These are phyloP conservation scores for Saitoella complicata DNA, from an alignment of 805 yeast species.

Conservation along the genomic window DNA sequence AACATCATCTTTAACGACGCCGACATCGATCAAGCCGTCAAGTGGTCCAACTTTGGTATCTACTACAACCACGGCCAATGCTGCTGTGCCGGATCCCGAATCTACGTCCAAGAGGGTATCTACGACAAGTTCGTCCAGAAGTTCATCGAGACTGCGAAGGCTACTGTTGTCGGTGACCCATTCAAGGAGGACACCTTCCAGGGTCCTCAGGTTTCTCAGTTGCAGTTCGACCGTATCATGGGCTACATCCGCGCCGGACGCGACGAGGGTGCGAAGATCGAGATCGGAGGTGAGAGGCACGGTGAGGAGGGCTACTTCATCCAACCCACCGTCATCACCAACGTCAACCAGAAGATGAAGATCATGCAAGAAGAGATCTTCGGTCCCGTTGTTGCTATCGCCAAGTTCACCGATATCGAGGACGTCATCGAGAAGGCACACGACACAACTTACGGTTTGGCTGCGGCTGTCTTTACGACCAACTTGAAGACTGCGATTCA, in stretches of 20 bases:
- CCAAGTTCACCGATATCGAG: constrained; percentile 68
- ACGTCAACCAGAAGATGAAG: constrained; percentile 55
- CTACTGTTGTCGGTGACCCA: constrained; percentile 58
- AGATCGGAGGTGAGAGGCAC: constrained; percentile 69
- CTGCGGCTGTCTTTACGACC: constrained; percentile 77
- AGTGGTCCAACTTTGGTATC: constrained; percentile 65
- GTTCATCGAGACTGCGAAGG: constrained; percentile 37
- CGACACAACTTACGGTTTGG: constrained; percentile 69
- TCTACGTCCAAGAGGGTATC: constrained; percentile 70
- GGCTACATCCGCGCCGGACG: constrained; percentile 61
- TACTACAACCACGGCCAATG: constrained; percentile 92
- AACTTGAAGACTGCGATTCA: constrained; percentile 60
- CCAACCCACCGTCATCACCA: constrained; percentile 71
- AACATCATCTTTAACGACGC: constrained; percentile 78
- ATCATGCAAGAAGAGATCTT: constrained; percentile 83
- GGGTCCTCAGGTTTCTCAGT: constrained; percentile 82
- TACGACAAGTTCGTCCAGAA: constrained; percentile 60
- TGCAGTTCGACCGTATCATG: constrained; percentile 65
- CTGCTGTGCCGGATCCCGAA: constrained; percentile 87
- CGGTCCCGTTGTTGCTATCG: constrained; percentile 80
- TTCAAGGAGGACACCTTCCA: constrained; percentile 62
- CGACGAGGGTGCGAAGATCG: constrained; percentile 67
- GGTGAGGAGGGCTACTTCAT: constrained; percentile 38
- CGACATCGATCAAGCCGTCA: constrained; percentile 57
- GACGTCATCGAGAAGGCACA: constrained; percentile 69